Conservation (phyloP, 371 early-diverging fungal species). For the Batkoa obscura region DNA sequence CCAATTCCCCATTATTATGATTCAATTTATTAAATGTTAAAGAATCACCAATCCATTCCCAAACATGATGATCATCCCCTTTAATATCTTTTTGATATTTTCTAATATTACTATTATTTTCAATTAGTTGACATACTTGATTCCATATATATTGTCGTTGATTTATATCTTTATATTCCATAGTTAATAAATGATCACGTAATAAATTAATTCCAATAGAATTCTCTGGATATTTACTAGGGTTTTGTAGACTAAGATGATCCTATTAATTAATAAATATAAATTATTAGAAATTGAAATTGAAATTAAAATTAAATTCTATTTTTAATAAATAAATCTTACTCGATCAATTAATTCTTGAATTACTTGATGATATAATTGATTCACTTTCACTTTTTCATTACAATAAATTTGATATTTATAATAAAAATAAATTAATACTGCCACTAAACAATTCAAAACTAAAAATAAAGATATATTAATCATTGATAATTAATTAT, state of each 20-base stretch:
- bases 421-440: too few relatives aligned
- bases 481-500: too few relatives aligned
- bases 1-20: too few relatives aligned
- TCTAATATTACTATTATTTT: neutral
- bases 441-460: neutral
- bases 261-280: neutral
- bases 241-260: neutral
- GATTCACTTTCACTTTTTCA: neutral
- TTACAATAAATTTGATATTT: neutral
- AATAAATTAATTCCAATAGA: neutral
- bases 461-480: neutral
- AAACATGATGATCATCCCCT: neutral
- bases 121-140: neutral
- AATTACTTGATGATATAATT: neutral
- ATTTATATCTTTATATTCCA: neutral
- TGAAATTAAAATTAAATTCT: too few relatives aligned
- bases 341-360: neutral
- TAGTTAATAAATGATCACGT: neutral
- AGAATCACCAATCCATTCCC: slow-evolving; percentile 5
- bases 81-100: neutral
- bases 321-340: too few relatives aligned
- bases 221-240: neutral
- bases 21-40: neutral
- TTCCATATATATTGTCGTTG: neutral
- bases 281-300: neutral